Base-by-base conservation (phyloP, 1,139 yeast genomes). In the Diutina sp. region DNA sequence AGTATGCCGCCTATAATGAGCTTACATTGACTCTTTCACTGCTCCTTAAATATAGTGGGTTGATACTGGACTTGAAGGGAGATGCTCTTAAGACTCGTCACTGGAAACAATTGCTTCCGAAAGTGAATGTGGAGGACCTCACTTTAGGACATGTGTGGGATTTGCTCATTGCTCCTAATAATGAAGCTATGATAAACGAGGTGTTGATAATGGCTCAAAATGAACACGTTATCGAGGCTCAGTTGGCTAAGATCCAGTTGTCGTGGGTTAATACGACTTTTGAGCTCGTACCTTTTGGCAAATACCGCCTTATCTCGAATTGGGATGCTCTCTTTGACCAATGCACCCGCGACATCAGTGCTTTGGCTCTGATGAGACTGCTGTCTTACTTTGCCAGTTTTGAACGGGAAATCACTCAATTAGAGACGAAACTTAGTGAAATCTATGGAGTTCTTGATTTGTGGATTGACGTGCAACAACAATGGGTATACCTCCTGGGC, bases 401-500 rank as follows among this genome's bases (percentile, higher is more conserved):
- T 67, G 90, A 85, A 58, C 81, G 79, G 56, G 83, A 79, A 21
- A 79, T 85, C 0, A 60, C 69, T 5, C 73, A 72, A 1, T 73
- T 90, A 73, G 91, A 86, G 60, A 73, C 72, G 0, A 80, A 76
- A 58, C 67, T 93, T 45, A 80, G 78, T 56, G 65, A 69, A 0
- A 63, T 90, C 1, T 78, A 77, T 57, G 70, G 73, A 1, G 65
- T 88, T 2, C 73, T 89, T 54, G 90, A 85, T 62, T 65, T 71
- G 0, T 90, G 97, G 95, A 77, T 87, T 50, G 96, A 89, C 54
- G 89, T 85, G 1, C 98, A 93, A 67, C 73, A 86, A n/a, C 90
- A 86, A 63, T 91, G 96, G 96, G 82, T 89, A 1, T 90, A 91
- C 64, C 74, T 91, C 25, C 86, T 83, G 60, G 97, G 96, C 0